Percentiles rank a stretch among this genome's conserved stretches.
Conservation (phyloP, 257 asterid species). For the Nicotiana paniculata region DNA sequence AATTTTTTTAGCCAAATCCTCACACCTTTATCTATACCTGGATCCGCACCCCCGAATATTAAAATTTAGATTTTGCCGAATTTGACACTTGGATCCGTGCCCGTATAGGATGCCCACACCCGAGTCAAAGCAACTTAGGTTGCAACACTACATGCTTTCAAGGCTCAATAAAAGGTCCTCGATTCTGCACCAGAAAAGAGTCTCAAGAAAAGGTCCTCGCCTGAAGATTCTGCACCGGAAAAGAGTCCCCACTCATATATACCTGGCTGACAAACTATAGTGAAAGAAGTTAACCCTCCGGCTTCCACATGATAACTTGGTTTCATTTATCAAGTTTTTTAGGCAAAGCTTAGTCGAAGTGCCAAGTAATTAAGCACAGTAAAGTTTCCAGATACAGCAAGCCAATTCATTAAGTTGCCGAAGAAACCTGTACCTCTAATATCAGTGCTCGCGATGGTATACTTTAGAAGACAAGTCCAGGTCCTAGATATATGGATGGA, state of each 20-base stretch:
- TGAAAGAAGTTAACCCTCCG: not conserved
- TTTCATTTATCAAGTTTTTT: not conserved
- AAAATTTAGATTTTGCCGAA: too few relatives aligned
- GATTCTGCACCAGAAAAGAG: slow-evolving; percentile 20
- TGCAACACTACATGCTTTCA: slow-evolving; percentile 23
- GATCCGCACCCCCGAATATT: too few relatives aligned
- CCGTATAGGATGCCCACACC: too few relatives aligned
- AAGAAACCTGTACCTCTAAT: not conserved
- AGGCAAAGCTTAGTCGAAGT: not conserved
- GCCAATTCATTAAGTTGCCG: not conserved
- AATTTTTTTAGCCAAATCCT: too few relatives aligned
- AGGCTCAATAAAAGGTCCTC: slow-evolving; percentile 23
- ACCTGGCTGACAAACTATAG: slow-evolving; percentile 17
- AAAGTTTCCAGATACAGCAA: not conserved
- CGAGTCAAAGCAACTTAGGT: not conserved
- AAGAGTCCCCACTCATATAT: slow-evolving; percentile 26
- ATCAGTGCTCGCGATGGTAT: not conserved
- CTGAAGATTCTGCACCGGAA: slow-evolving; percentile 18
- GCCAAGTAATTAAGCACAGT: not conserved
- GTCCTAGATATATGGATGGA: too few relatives aligned
- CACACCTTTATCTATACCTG: too few relatives aligned
- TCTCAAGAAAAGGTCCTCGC: slow-evolving; percentile 23
- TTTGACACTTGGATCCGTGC: too few relatives aligned
- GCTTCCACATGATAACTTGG: slow-evolving; percentile 11
- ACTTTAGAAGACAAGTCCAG: not conserved